Percentiles rank a stretch among this genome's conserved stretches.
phyloP scores from a whole-genome alignment of 805 yeast species.

The Yarrowia porcina region DNA sequence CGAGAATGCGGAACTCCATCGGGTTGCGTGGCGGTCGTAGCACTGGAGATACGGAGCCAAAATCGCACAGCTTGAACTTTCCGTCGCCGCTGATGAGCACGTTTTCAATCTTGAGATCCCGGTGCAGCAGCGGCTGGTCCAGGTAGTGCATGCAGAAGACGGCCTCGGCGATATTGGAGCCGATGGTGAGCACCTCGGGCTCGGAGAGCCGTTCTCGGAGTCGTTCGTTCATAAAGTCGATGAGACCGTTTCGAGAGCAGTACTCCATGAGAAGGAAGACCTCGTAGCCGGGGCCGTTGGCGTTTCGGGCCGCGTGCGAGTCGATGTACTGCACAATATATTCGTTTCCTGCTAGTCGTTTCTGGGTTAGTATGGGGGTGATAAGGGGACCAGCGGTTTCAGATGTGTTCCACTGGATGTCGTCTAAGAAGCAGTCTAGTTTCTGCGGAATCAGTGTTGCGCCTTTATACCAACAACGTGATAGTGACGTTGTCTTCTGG shows the following conservation, averaged over 20 bases:
- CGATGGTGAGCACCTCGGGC: constrained; percentile 73
- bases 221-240: constrained; percentile 84
- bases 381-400: too few relatives aligned
- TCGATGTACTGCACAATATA: constrained; percentile 89
- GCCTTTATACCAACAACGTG: too few relatives aligned
- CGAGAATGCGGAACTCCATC: constrained; percentile 68
- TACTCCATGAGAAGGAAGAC: constrained; percentile 90
- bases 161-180: constrained; percentile 77
- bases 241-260: constrained; percentile 80
- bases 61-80: constrained; percentile 83
- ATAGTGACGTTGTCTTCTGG: too few relatives aligned
- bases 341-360: constrained; percentile 70
- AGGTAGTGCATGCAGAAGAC: constrained; percentile 79
- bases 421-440: too few relatives aligned
- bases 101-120: constrained; percentile 93
- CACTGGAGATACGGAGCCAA: constrained; percentile 79
- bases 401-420: too few relatives aligned
- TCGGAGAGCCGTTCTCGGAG: constrained; percentile 75
- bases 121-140: constrained; percentile 68
- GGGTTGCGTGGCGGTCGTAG: constrained; percentile 71
- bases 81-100: constrained; percentile 69
- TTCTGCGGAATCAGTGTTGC: too few relatives aligned
- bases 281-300: constrained; percentile 57
- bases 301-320: constrained; percentile 83
- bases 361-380: constrained; percentile 33